Evolutionary conservation across 352 stramenopile genomes (phyloP).

Genomic region (Elongisporangium undulatum): DNA sequence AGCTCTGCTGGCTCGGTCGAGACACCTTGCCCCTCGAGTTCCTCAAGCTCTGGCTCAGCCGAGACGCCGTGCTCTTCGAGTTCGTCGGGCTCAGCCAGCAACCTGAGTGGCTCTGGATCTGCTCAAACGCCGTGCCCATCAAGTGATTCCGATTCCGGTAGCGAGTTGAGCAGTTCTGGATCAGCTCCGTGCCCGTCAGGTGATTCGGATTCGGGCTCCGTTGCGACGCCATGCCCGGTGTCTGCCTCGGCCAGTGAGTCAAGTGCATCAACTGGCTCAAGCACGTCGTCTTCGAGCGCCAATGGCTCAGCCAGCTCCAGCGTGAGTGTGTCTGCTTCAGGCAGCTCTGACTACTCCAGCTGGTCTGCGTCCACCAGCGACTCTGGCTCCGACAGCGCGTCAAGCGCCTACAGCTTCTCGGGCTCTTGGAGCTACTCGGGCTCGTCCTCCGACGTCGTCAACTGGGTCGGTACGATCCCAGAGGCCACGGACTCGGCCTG

Average conservation of each 20-base stretch:
- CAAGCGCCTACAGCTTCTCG: background rate
- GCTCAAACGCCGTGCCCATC: background rate
- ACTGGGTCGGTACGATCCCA: background rate
- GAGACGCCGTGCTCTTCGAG: background rate
- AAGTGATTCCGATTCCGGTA: background rate
- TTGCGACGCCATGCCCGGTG: background rate
- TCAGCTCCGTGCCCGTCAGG: background rate
- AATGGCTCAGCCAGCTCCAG: background rate
- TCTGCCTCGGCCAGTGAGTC: background rate
- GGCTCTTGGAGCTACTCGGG: background rate
- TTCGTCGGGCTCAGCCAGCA: background rate
- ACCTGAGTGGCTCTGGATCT: background rate
- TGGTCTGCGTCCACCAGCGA: background rate
- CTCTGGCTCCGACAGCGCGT: background rate
- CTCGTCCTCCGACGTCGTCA: background rate
- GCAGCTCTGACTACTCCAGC: background rate
- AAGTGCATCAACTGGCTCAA: no score
- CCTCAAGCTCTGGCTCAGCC: background rate
- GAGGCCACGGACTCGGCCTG: slow-evolving; percentile 23
- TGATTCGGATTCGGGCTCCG: background rate
- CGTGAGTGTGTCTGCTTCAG: background rate
- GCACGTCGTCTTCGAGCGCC: background rate
- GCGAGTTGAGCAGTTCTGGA: background rate
- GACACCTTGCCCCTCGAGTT: no score
- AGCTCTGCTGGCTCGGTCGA: no score